Percentiles rank a stretch among this genome's conserved stretches.
These are phyloP conservation scores for Penicillium steckii DNA, from an alignment of 495 filamentous ascomycete genomes.

Conservation along the genomic window DNA sequence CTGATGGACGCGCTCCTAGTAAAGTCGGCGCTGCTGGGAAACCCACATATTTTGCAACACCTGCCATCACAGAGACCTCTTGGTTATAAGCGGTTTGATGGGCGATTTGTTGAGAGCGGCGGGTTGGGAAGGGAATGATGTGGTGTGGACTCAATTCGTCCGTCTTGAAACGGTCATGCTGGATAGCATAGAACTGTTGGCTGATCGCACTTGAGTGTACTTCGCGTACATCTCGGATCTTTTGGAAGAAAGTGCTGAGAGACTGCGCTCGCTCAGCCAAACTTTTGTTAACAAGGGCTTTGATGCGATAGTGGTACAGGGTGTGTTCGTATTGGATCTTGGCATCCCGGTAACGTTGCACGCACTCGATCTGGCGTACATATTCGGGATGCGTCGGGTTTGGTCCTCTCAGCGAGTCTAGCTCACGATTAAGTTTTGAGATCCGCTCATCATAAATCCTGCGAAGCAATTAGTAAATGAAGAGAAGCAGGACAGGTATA, in stretches of 20 bases:
- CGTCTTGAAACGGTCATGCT: conserved; percentile 81
- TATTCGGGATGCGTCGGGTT: conserved; percentile 86
- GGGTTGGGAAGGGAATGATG: conserved; percentile 68
- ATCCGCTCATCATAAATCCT: conserved; percentile 88
- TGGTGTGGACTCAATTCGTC: conserved; percentile 81
- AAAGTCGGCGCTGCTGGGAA: conserved; percentile 94
- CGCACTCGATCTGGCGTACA: conserved; percentile 76
- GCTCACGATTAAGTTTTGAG: conserved; percentile 75
- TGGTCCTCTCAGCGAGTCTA: conserved; percentile 73
- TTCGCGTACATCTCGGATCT: conserved; percentile 77
- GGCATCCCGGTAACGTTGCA: conserved; percentile 76
- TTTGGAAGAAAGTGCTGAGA: conserved; percentile 84
- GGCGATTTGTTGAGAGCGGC: conserved; percentile 66
- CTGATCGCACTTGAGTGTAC: conserved; percentile 73
- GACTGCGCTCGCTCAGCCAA: conserved; percentile 79
- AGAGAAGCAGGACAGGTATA: not conserved
- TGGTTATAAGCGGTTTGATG: conserved; percentile 87
- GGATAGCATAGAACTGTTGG: conserved; percentile 85
- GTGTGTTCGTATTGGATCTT: conserved; percentile 72
- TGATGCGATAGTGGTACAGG: conserved; percentile 67
- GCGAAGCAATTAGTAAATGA: conserved; percentile 14
- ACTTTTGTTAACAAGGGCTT: conserved; percentile 67
- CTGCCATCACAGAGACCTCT: conserved; percentile 87
- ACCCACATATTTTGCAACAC: conserved; percentile 89
- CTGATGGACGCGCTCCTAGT: conserved; percentile 63